Percentiles rank a stretch among this genome's conserved stretches.
phyloP scores from a whole-genome alignment of 805 yeast genomes.

The Ogataea glucozyma region DNA sequence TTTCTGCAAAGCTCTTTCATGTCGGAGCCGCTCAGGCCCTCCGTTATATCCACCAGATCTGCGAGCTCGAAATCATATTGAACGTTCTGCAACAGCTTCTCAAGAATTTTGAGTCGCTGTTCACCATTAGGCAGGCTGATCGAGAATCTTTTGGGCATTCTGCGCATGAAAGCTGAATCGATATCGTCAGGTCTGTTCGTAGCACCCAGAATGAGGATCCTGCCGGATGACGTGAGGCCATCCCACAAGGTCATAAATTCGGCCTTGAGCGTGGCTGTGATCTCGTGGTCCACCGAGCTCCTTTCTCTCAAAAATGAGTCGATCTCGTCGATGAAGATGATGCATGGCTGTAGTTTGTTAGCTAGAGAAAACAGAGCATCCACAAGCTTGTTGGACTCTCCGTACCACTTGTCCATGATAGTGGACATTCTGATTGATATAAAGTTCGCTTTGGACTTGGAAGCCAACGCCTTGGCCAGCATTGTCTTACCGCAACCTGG shows the following conservation, averaged over 20 bases:
- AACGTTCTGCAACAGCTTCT: slow-evolving; percentile 67
- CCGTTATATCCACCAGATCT: slow-evolving; percentile 60
- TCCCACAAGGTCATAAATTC: slow-evolving; percentile 99
- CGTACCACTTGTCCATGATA: slow-evolving; percentile 97
- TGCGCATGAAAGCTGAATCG: slow-evolving; percentile 86
- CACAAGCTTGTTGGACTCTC: slow-evolving; percentile 90
- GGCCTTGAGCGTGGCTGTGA: slow-evolving; percentile 91
- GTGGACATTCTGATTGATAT: slow-evolving; percentile 90
- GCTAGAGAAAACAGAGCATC: slow-evolving; percentile 93
- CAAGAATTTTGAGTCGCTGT: slow-evolving; percentile 71
- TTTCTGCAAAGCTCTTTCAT: slow-evolving; percentile 88
- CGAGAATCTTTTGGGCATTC: slow-evolving; percentile 89
- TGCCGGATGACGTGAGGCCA: slow-evolving; percentile 74
- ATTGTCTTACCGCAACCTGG: slow-evolving; percentile 98
- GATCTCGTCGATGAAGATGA: slow-evolving; percentile 92
- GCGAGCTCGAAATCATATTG: slow-evolving; percentile 67
- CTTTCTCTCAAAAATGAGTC: slow-evolving; percentile 92
- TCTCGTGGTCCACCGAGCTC: slow-evolving; percentile 83
- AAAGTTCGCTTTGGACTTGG: slow-evolving; percentile 89
- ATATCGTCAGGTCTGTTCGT: slow-evolving; percentile 91
- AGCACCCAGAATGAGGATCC: slow-evolving; percentile 89
- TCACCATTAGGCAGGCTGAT: slow-evolving; percentile 66
- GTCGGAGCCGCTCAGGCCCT: slow-evolving; percentile 87
- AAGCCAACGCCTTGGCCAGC: slow-evolving; percentile 94
- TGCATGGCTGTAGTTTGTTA: slow-evolving; percentile 87